Percentiles rank a stretch among this genome's conserved stretches.
Conservation (phyloP, 768 basidiomycete species). For the Multifurca ochricompacta region DNA sequence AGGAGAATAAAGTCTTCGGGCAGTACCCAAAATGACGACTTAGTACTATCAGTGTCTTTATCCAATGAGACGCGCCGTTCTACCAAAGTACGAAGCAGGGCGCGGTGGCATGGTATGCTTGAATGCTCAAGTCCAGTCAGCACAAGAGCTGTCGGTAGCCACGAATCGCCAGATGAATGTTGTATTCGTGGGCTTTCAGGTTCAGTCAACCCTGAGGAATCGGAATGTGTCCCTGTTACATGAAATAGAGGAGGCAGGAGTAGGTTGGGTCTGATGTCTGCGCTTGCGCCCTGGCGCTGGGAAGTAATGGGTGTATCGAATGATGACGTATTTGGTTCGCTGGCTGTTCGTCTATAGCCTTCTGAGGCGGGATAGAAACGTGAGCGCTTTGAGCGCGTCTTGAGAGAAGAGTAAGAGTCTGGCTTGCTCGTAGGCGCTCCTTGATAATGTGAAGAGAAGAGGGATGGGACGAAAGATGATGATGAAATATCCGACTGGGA, state of each 20-base stretch:
- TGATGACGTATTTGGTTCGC: slow-evolving; percentile 1
- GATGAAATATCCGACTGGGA: slow-evolving; percentile 24
- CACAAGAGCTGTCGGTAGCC: slow-evolving; percentile 53
- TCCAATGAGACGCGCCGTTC: slow-evolving; percentile 46
- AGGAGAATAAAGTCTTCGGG: slow-evolving; percentile 66
- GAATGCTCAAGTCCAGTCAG: slow-evolving; percentile 65
- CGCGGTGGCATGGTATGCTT: slow-evolving; percentile 44
- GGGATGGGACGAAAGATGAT: slow-evolving; percentile 29
- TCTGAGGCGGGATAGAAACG: neutral
- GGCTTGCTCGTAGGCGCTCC: slow-evolving; percentile 21
- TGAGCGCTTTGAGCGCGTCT: slow-evolving; percentile 7
- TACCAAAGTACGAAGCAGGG: slow-evolving; percentile 44
- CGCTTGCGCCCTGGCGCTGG: neutral
- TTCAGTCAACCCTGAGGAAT: slow-evolving; percentile 1
- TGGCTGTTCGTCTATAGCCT: neutral
- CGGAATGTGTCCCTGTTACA: slow-evolving; percentile 30
- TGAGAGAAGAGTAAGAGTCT: slow-evolving; percentile 3
- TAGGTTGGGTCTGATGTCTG: neutral
- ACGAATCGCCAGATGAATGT: slow-evolving; percentile 22
- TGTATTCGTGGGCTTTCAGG: neutral
- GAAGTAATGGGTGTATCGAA: neutral
- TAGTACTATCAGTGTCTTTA: slow-evolving; percentile 27
- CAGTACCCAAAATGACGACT: slow-evolving; percentile 38
- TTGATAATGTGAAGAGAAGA: slow-evolving; percentile 31
- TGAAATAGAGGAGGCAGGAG: slow-evolving; percentile 21